Conservation (phyloP, 306 rosid genomes). For the Malus sieversii region DNA sequence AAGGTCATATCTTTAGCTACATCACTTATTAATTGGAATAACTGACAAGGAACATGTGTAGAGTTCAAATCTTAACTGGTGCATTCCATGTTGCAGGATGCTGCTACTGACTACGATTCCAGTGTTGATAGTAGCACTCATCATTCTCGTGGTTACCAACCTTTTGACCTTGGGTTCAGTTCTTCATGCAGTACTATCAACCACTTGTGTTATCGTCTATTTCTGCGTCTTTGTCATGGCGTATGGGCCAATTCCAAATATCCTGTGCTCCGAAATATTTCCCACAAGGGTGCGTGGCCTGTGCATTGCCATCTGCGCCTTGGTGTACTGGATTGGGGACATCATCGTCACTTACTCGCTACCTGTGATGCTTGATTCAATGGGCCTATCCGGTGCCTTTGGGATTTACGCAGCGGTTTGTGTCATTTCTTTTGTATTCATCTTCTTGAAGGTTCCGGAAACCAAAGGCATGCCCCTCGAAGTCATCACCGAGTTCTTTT, state of each 20-base stretch:
- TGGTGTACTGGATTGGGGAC: slow-evolving; percentile 64
- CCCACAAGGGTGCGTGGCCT: slow-evolving; percentile 80
- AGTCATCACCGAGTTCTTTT: slow-evolving; percentile 72
- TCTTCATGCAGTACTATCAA: slow-evolving; percentile 52
- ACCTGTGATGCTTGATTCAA: slow-evolving; percentile 45
- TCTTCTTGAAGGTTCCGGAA: slow-evolving; percentile 74
- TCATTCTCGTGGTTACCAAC: slow-evolving; percentile 42
- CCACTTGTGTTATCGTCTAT: slow-evolving; percentile 49
- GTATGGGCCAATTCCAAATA: slow-evolving; percentile 75
- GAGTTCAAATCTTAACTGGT: neutral
- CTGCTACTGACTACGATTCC: slow-evolving; percentile 64
- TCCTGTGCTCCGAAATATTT: slow-evolving; percentile 70
- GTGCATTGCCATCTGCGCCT: slow-evolving; percentile 68
- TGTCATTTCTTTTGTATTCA: slow-evolving; percentile 53
- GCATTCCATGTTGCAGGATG: slow-evolving; percentile 37
- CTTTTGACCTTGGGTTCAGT: slow-evolving; percentile 32
- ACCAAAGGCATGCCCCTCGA: slow-evolving; percentile 93
- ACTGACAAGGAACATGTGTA: neutral
- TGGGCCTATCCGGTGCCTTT: slow-evolving; percentile 59
- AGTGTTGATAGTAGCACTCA: slow-evolving; percentile 47
- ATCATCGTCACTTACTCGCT: slow-evolving; percentile 66
- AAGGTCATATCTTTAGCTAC: neutral
- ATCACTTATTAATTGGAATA: neutral
- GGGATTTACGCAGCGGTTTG: slow-evolving; percentile 57
- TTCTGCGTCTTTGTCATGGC: slow-evolving; percentile 66